Conservation (phyloP, 2,329 filamentous ascomycete genomes). For the Fusarium globosum region DNA sequence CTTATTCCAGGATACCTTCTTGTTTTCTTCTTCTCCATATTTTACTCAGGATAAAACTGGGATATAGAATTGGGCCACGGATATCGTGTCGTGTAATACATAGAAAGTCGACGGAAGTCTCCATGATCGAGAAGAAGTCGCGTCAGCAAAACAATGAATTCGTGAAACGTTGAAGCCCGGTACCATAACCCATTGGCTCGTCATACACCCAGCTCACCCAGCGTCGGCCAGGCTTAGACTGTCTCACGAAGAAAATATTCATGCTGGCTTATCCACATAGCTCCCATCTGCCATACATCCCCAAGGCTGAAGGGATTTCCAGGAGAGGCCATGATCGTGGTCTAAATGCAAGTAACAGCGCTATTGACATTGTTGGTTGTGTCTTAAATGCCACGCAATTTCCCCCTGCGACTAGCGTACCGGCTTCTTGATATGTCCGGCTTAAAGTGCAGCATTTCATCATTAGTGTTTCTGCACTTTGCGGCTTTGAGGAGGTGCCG, state of each 20-base stretch:
- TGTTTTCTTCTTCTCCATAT: slow-evolving; percentile 3
- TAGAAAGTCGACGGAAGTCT: neutral
- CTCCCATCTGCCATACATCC: slow-evolving; percentile 16
- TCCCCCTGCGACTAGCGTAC: slow-evolving; percentile 24
- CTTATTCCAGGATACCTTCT: neutral
- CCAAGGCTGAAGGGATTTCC: slow-evolving; percentile 15
- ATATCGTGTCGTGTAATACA: neutral
- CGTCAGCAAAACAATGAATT: slow-evolving; percentile 11
- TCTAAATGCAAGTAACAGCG: slow-evolving; percentile 5
- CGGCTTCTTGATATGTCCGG: neutral
- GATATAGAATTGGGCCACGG: neutral
- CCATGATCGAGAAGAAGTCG: slow-evolving; percentile 4
- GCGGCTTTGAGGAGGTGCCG: slow-evolving; percentile 1
- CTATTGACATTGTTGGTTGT: slow-evolving; percentile 10
- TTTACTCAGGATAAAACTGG: neutral
- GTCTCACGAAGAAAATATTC: slow-evolving; percentile 1
- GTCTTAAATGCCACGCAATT: slow-evolving; percentile 32
- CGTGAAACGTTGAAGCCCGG: slow-evolving; percentile 31
- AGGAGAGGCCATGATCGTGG: neutral
- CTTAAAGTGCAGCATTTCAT: slow-evolving; percentile 1
- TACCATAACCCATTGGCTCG: slow-evolving; percentile 20
- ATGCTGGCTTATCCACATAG: neutral
- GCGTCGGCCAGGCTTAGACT: slow-evolving; percentile 4
- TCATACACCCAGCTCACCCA: slow-evolving; percentile 15
- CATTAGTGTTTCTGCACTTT: slow-evolving; percentile 4